Percentiles rank a stretch among this genome's conserved stretches.
These are phyloP conservation scores for Spergularia bocconei DNA, from an alignment of 148 eudicot species.

Conservation along the genomic window DNA sequence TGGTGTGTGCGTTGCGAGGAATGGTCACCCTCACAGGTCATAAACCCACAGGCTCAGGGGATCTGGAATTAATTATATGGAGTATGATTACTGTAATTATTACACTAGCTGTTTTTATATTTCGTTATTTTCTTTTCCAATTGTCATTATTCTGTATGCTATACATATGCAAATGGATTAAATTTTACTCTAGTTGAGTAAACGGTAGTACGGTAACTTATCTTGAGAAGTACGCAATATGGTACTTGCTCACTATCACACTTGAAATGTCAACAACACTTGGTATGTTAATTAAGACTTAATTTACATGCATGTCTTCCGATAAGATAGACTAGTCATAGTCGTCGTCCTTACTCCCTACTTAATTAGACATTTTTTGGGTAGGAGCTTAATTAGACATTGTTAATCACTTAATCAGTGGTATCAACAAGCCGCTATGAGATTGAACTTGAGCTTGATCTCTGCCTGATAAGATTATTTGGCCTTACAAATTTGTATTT, in stretches of 20 bases:
- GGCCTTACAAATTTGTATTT: no score
- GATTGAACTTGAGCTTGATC: no score
- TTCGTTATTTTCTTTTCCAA: not conserved
- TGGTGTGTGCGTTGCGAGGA: conserved; percentile 19
- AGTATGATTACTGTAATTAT: no score
- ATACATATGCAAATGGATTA: not conserved
- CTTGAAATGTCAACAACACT: not conserved
- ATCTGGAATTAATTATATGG: conserved; percentile 9
- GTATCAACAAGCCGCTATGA: no score
- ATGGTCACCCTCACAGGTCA: not conserved
- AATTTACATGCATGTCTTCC: not conserved
- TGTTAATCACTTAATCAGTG: no score
- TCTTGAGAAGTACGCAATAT: not conserved
- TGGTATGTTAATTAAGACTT: not conserved
- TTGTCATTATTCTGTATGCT: not conserved
- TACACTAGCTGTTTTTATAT: not conserved
- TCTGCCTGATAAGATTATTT: no score
- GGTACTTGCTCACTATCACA: not conserved
- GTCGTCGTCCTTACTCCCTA: no score
- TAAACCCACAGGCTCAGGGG: conserved; percentile 12
- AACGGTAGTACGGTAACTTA: conserved; percentile 1
- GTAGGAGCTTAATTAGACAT: no score
- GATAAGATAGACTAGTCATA: no score
- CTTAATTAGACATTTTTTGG: no score
- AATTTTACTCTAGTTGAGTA: not conserved